These are phyloP conservation scores for Paraconiothyrium sp. DNA, from an alignment of 2,329 filamentous ascomycete genomes.

Conservation along the genomic window DNA sequence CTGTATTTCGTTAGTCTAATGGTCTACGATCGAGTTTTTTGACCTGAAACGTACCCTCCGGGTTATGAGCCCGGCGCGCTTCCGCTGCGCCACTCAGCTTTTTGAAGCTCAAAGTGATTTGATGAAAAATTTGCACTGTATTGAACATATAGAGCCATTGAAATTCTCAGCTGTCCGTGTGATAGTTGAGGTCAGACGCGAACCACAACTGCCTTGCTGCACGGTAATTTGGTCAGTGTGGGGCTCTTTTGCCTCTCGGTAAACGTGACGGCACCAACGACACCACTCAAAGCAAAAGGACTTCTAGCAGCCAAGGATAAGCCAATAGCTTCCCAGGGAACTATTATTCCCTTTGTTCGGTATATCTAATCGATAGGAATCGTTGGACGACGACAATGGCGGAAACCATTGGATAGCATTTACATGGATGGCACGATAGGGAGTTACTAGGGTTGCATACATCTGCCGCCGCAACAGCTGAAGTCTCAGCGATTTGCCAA, in stretches of 20 bases:
- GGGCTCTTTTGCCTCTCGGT: neutral
- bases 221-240: neutral
- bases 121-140: neutral
- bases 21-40: too few relatives aligned
- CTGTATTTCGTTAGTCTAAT: too few relatives aligned
- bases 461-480: too few relatives aligned
- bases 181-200: too few relatives aligned
- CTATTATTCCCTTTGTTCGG: too few relatives aligned
- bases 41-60: conserved; percentile 38
- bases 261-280: neutral
- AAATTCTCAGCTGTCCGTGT: neutral
- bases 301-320: neutral
- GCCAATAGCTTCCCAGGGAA: neutral
- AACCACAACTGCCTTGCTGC: neutral
- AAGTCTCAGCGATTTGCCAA: neutral
- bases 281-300: neutral
- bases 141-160: neutral
- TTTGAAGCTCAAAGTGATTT: conserved; percentile 14
- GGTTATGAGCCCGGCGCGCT: conserved; percentile 52
- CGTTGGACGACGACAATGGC: too few relatives aligned
- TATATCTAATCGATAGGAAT: too few relatives aligned
- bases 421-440: too few relatives aligned
- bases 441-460: too few relatives aligned
- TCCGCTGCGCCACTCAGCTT: conserved; percentile 50
- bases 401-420: too few relatives aligned